Evolutionary conservation across 345 rosid genomes (phyloP).

Genomic region (Pugionium cornutum): DNA sequence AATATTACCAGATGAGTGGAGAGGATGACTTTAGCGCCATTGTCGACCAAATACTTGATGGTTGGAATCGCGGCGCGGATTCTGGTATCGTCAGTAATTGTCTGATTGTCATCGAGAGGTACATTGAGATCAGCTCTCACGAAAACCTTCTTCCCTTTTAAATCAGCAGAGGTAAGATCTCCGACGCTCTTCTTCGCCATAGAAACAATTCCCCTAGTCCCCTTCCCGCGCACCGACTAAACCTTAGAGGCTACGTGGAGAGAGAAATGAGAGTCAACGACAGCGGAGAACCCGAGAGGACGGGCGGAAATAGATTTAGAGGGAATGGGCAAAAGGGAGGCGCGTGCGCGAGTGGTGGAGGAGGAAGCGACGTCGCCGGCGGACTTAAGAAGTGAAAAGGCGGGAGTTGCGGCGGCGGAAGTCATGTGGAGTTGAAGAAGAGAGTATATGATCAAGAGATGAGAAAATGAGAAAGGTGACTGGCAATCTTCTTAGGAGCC

Average conservation of each 20-base stretch:
- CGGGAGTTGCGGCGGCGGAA: conserved; percentile 62
- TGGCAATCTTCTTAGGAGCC: not conserved
- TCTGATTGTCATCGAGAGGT: conserved; percentile 83
- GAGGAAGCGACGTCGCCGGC: conserved; percentile 35
- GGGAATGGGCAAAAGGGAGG: conserved; percentile 49
- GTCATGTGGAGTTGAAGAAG: conserved; percentile 47
- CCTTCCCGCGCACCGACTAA: conserved; percentile 37
- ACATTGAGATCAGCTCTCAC: conserved; percentile 92
- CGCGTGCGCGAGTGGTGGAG: conserved; percentile 42
- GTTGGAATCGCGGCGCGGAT: conserved; percentile 88
- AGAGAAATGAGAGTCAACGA: conserved; percentile 52
- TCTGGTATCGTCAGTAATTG: conserved; percentile 88
- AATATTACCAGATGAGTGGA: conserved; percentile 77
- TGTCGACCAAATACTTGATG: conserved; percentile 80
- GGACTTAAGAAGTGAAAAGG: conserved; percentile 63
- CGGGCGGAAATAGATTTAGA: conserved; percentile 28
- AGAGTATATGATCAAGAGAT: not conserved
- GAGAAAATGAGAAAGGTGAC: conserved; percentile 35
- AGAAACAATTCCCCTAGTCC: conserved; percentile 56
- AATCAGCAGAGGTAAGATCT: conserved; percentile 61
- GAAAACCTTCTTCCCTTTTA: conserved; percentile 89
- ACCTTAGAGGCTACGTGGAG: conserved; percentile 55
- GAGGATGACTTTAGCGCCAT: conserved; percentile 91
- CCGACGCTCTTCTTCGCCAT: conserved; percentile 97
- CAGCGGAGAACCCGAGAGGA: conserved; percentile 64